Percentiles rank a stretch among this genome's conserved stretches.
These are phyloP conservation scores for Schwanniomyces etchellsii DNA, from an alignment of 1,139 yeast genomes.

Conservation along the genomic window DNA sequence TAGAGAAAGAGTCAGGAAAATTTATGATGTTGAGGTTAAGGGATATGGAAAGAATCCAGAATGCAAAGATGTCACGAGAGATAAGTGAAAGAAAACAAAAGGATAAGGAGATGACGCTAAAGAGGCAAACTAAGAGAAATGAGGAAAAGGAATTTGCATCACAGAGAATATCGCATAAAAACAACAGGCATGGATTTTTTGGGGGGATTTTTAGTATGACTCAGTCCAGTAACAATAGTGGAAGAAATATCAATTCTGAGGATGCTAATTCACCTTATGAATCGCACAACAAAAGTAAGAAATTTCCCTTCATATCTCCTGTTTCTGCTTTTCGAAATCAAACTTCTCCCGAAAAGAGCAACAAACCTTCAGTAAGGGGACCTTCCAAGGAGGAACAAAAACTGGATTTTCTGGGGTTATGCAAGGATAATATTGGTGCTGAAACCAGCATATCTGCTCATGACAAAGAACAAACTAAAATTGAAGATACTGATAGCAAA, in stretches of 20 bases:
- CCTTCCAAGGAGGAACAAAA: no score
- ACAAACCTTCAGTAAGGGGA: no score
- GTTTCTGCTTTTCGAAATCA: no score
- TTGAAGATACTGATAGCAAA: no score
- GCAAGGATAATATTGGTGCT: no score
- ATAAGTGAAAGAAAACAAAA: slow-evolving; percentile 36
- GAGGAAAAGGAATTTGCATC: slow-evolving; percentile 37
- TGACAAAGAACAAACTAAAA: no score
- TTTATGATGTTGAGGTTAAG: slow-evolving; percentile 38
- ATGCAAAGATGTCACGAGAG: slow-evolving; percentile 31
- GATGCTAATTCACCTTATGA: no score
- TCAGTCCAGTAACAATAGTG: no score
- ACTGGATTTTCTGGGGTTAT: no score
- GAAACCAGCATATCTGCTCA: no score
- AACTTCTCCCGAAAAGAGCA: no score
- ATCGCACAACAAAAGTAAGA: not conserved
- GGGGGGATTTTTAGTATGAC: not conserved
- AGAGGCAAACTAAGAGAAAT: slow-evolving; percentile 32
- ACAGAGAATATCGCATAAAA: not conserved
- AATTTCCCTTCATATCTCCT: slow-evolving; percentile 1
- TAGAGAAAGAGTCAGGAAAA: slow-evolving; percentile 33
- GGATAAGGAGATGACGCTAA: slow-evolving; percentile 37
- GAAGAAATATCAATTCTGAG: no score
- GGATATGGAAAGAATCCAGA: slow-evolving; percentile 33
- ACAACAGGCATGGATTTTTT: slow-evolving; percentile 8